A percentile compares a stretch with the other conserved stretches of the same genome.
These are phyloP conservation scores for Tulasnella sp. DNA, from an alignment of 768 basidiomycete species.

Conservation along the genomic window DNA sequence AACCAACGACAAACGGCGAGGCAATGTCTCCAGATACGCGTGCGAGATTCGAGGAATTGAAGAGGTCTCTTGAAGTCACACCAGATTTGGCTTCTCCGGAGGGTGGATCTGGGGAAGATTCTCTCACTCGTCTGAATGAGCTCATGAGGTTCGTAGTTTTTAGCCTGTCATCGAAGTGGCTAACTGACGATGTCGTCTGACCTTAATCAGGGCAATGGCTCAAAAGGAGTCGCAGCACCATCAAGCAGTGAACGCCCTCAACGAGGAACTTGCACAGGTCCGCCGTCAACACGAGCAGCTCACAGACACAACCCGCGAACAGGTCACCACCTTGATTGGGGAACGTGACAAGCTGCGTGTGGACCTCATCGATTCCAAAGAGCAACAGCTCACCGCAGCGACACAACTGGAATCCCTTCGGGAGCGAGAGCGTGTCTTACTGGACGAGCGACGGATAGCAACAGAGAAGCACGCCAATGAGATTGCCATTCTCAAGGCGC, in stretches of 20 bases:
- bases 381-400: constrained; percentile 43
- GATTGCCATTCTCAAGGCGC: constrained; percentile 32
- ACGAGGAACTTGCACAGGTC: constrained; percentile 30
- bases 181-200: constrained; percentile 16
- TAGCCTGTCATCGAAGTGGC: background rate
- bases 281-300: constrained; percentile 76
- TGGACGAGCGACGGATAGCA: constrained; percentile 26
- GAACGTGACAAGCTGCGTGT: constrained; percentile 65
- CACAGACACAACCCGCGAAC: constrained; percentile 69
- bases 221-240: constrained; percentile 89
- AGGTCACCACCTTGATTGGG: constrained; percentile 83
- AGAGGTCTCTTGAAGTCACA: constrained; percentile 49
- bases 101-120: constrained; percentile 33
- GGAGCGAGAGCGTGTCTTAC: constrained; percentile 45
- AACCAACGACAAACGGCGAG: background rate
- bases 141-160: constrained; percentile 68
- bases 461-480: constrained; percentile 31
- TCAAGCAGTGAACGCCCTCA: constrained; percentile 65
- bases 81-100: constrained; percentile 1
- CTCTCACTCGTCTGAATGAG: constrained; percentile 72
- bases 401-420: constrained; percentile 44
- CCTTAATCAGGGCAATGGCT: constrained; percentile 75
- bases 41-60: constrained; percentile 63
- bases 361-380: constrained; percentile 18
- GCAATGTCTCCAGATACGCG: constrained; percentile 58